Evolutionary conservation across 106 monocot genomes (phyloP).

Genomic region (Allium cepa): DNA sequence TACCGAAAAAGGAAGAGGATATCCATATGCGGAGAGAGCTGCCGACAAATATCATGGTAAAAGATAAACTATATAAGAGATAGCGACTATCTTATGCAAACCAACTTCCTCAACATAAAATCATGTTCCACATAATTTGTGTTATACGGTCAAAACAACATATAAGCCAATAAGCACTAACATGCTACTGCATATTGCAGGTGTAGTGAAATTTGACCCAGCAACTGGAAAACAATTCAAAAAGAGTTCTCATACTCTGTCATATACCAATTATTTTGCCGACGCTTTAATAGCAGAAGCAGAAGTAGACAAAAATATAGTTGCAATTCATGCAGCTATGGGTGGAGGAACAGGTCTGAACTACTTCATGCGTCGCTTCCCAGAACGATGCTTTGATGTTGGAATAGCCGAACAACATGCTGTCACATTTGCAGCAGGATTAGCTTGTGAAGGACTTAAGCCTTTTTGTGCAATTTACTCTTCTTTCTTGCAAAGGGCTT

Average conservation of each 20-base stretch:
- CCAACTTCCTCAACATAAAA: no score
- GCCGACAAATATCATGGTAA: slow-evolving; percentile 96
- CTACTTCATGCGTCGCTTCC: slow-evolving; percentile 91
- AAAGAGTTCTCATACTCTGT: slow-evolving; percentile 43
- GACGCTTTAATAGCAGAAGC: slow-evolving; percentile 93
- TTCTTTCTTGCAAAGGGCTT: slow-evolving; percentile 86
- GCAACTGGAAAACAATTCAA: slow-evolving; percentile 94
- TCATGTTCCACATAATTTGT: no score
- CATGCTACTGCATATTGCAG: slow-evolving; percentile 12
- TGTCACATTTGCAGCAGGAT: slow-evolving; percentile 94
- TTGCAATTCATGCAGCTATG: slow-evolving; percentile 96
- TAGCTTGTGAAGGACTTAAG: slow-evolving; percentile 89
- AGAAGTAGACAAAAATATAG: slow-evolving; percentile 66
- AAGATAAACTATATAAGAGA: no score
- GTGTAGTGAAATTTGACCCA: slow-evolving; percentile 85
- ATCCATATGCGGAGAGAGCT: slow-evolving; percentile 88
- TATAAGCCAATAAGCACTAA: background rate
- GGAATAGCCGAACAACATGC: slow-evolving; percentile 97
- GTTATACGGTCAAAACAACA: no score
- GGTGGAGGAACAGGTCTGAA: slow-evolving; percentile 93
- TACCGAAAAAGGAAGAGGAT: slow-evolving; percentile 90
- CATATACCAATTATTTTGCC: slow-evolving; percentile 88
- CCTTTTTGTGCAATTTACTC: slow-evolving; percentile 95
- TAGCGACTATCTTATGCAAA: no score
- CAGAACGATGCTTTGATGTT: slow-evolving; percentile 81